Conservation (phyloP, 2,329 filamentous ascomycete species). For the Onygenales sp. region DNA sequence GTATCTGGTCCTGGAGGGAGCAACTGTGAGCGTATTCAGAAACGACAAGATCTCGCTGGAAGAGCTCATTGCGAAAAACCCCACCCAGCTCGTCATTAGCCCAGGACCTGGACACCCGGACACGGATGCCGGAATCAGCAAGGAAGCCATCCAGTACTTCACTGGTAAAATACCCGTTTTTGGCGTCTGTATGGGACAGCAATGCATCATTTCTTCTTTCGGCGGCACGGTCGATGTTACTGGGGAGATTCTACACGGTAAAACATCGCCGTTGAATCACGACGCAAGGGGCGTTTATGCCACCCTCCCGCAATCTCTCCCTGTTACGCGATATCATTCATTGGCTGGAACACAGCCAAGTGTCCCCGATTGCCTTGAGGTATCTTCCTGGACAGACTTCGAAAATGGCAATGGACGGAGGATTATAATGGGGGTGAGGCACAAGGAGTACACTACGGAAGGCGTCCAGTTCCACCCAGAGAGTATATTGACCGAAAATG, state of each 20-base stretch:
- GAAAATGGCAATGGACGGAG: conserved; percentile 64
- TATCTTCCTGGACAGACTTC: conserved; percentile 77
- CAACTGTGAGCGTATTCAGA: conserved; percentile 76
- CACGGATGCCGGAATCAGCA: conserved; percentile 87
- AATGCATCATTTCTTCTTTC: conserved; percentile 93
- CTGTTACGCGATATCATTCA: conserved; percentile 92
- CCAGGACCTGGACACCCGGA: conserved; percentile 89
- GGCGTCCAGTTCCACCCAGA: conserved; percentile 97
- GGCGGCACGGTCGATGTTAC: conserved; percentile 86
- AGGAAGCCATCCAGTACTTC: conserved; percentile 83
- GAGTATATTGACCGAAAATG: conserved; percentile 86
- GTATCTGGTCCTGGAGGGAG: conserved; percentile 92
- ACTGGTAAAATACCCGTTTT: conserved; percentile 89
- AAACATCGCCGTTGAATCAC: conserved; percentile 84
- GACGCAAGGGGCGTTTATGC: conserved; percentile 88
- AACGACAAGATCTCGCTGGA: conserved; percentile 88
- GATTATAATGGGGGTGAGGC: conserved; percentile 93
- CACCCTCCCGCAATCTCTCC: conserved; percentile 67
- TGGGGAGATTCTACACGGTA: conserved; percentile 93
- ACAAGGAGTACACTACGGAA: conserved; percentile 85
- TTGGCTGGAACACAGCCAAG: conserved; percentile 85
- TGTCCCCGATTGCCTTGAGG: conserved; percentile 73
- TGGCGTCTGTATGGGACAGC: conserved; percentile 98
- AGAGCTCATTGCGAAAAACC: conserved; percentile 70
- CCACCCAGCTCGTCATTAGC: conserved; percentile 89